Conservation (phyloP, 2,329 filamentous ascomycete species). For the Calycina marina region DNA sequence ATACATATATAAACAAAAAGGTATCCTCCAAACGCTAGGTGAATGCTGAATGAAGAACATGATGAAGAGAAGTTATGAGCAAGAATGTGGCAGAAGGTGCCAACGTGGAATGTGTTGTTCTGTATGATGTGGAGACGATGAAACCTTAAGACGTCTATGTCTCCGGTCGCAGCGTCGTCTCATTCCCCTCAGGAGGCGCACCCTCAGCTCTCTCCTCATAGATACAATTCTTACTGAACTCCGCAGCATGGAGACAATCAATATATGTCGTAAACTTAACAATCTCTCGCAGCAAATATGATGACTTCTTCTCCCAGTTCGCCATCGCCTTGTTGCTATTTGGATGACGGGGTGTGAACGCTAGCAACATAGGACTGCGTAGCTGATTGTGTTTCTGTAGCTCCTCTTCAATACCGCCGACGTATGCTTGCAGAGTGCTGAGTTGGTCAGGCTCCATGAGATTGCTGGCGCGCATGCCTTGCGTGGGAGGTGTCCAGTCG, state of each 20-base stretch:
- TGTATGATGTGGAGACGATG: too few species aligned
- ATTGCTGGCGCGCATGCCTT: conserved; percentile 76
- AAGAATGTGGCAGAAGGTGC: too few species aligned
- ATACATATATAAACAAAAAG: too few species aligned
- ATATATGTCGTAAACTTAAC: conserved; percentile 96
- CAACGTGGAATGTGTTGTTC: too few species aligned
- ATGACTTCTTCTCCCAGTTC: conserved; percentile 95
- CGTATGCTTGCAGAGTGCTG: conserved; percentile 59
- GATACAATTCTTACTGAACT: conserved; percentile 51
- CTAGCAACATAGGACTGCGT: conserved; percentile 72
- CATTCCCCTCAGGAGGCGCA: conserved; percentile 7
- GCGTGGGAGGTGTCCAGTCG: conserved; percentile 79
- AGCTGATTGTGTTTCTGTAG: conserved; percentile 78
- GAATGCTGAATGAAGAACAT: too few species aligned
- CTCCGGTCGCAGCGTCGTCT: background rate
- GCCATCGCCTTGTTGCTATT: conserved; percentile 77
- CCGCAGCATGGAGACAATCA: conserved; percentile 63
- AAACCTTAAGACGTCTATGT: too few species aligned
- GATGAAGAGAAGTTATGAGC: too few species aligned
- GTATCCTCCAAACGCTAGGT: too few species aligned
- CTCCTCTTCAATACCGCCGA: conserved; percentile 74
- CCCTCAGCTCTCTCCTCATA: conserved; percentile 37
- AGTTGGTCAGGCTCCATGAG: conserved; percentile 72
- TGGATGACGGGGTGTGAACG: conserved; percentile 71
- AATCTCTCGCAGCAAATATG: conserved; percentile 81